A percentile compares a stretch with the other conserved stretches of the same genome.
Conservation (phyloP, 768 basidiomycete genomes). For the Cystobasidium tubakii region DNA sequence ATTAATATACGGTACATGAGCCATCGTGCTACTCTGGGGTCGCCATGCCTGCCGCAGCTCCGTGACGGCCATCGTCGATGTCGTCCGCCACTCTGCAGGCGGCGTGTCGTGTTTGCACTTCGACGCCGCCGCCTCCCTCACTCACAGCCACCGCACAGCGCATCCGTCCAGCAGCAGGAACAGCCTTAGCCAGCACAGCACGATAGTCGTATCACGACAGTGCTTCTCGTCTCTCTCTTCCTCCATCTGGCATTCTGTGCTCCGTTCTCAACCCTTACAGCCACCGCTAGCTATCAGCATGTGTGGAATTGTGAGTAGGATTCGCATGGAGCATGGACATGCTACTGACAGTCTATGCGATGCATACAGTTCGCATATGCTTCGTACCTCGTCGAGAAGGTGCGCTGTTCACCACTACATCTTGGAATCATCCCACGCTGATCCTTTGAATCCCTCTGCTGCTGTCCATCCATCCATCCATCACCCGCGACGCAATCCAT, state of each 20-base stretch:
- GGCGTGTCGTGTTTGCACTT: no score
- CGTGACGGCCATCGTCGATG: no score
- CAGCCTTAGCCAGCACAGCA: no score
- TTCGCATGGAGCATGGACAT: background rate
- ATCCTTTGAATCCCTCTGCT: slow-evolving; percentile 6
- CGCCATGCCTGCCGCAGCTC: no score
- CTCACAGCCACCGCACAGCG: no score
- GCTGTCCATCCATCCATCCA: background rate
- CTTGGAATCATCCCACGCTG: background rate
- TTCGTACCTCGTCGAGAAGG: slow-evolving; percentile 91
- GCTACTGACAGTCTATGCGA: background rate
- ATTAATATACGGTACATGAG: no score
- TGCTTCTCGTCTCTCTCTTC: no score
- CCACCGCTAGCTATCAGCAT: background rate
- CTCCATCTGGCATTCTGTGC: background rate
- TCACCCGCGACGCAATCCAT: background rate
- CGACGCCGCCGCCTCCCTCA: no score
- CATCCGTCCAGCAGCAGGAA: no score
- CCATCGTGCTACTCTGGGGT: no score
- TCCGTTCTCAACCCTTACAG: slow-evolving; percentile 1
- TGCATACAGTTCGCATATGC: slow-evolving; percentile 68
- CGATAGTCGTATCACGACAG: no score
- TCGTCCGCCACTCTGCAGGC: no score
- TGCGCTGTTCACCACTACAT: slow-evolving; percentile 49
- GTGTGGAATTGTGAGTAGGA: slow-evolving; percentile 37